A percentile compares a stretch with the other conserved stretches of the same genome.
Evolutionary conservation across 805 yeast genomes (phyloP).

Genomic region (Metschnikowia similis): DNA sequence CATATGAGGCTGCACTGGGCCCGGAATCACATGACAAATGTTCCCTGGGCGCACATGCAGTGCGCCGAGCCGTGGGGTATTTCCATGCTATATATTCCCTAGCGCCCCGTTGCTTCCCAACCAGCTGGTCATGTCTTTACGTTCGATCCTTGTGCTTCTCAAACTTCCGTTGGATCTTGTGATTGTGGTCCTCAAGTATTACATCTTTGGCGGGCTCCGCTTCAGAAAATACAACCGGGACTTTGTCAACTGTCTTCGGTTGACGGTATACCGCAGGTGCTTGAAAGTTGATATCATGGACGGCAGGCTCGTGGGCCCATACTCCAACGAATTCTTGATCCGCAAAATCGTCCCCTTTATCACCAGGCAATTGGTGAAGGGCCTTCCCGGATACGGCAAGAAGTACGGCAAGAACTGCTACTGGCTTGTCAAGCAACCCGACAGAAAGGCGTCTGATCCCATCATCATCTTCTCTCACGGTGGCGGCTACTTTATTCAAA

Average conservation of each 20-base stretch:
- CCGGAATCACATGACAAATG: neutral
- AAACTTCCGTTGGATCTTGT: conserved; percentile 13
- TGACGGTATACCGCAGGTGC: conserved; percentile 12
- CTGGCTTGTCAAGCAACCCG: conserved; percentile 33
- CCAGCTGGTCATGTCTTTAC: conserved; percentile 5
- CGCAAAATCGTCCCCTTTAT: conserved; percentile 9
- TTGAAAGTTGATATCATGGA: conserved; percentile 14
- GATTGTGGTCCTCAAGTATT: conserved; percentile 13
- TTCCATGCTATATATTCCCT: neutral
- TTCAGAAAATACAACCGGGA: conserved; percentile 13
- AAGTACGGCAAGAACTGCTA: conserved; percentile 25
- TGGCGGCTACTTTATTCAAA: conserved; percentile 35
- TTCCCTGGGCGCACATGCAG: neutral
- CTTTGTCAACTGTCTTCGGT: conserved; percentile 12
- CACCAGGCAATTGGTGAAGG: conserved; percentile 6
- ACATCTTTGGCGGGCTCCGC: conserved; percentile 14
- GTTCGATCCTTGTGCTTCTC: conserved; percentile 7
- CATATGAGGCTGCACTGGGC: neutral
- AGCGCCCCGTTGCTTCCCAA: neutral
- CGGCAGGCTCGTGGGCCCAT: conserved; percentile 11
- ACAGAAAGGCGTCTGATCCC: conserved; percentile 24
- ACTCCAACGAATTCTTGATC: conserved; percentile 13
- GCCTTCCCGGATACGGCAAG: conserved; percentile 29
- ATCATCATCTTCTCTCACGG: conserved; percentile 36
- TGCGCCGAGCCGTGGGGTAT: neutral